Base-by-base conservation (phyloP, 257 asterid genomes). In the Plantago elongata region DNA sequence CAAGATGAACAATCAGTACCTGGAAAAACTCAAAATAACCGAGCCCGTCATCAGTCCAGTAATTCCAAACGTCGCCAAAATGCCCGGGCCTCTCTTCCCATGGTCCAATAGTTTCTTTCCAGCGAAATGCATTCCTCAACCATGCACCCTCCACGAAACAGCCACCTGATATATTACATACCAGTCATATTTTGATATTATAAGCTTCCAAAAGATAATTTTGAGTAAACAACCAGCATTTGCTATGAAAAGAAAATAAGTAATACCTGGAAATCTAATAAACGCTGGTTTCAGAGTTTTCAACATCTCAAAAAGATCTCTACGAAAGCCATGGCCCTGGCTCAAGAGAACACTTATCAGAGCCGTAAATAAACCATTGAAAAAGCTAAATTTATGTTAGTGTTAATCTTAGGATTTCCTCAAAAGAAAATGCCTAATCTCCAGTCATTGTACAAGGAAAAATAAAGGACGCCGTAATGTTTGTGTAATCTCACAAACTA, bases 71-170 rank as follows among this genome's bases (percentile, higher is more conserved):
- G 29, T 93, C 99, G 43, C 99, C 99, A 51, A 87, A 93, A 77
- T 93, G 99, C 27, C 99, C 97, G 0, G 96, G 88, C 76, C 97
- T 84, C 83, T 85, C 92, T 71, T 93, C 90, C 99, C 97, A 89
- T 3, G 93, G 88, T 16, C 99, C 99, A 62, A 93, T 76, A 51
- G 95, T 93, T 79, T 87, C 96, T 74, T 93, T 89, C 99, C 99
- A 93, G 44, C 99, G 88, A 69, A 93, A 81, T 18, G 99, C 97
- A 75, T 89, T 93, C 55, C 88, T 79, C 71, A 93, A 78, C 91
- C 94, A 85, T 7, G 74, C 94, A 60, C 99, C 99, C 76, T 93
- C 97, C 14, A 93, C 97, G 55, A 93, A 93, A 71, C 97, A 89
- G 63, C 99, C 99, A 76, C 99, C 99, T 92, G 75, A 60, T 44